Conservation (phyloP, 441 rosid species). For the Melastoma candidum region DNA sequence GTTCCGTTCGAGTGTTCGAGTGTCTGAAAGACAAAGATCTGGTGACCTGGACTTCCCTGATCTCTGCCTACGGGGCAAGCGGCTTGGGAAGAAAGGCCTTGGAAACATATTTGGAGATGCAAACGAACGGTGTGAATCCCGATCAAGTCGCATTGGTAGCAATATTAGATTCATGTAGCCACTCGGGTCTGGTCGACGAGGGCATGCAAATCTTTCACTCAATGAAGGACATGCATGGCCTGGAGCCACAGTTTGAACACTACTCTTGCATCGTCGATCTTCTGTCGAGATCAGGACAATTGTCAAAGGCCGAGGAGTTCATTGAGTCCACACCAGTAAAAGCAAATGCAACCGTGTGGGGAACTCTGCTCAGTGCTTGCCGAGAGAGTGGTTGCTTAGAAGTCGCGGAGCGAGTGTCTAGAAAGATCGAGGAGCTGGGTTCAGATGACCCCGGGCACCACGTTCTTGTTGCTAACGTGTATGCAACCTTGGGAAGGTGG, state of each 20-base stretch:
- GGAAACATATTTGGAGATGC: slow-evolving; percentile 32
- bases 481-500: slow-evolving; percentile 53
- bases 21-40: slow-evolving; percentile 40
- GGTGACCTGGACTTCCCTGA: slow-evolving; percentile 61
- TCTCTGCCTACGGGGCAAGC: slow-evolving; percentile 55
- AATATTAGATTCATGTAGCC: slow-evolving; percentile 45
- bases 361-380: slow-evolving; percentile 45
- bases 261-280: slow-evolving; percentile 46
- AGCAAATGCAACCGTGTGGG: slow-evolving; percentile 35
- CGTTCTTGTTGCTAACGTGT: slow-evolving; percentile 47
- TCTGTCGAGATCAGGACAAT: slow-evolving; percentile 40
- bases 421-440: slow-evolving; percentile 34
- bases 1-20: slow-evolving; percentile 34
- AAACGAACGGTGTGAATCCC: slow-evolving; percentile 26
- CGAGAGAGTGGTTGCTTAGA: slow-evolving; percentile 30
- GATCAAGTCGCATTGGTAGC: slow-evolving; percentile 40
- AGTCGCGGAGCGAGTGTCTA: slow-evolving; percentile 37
- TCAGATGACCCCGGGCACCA: slow-evolving; percentile 45
- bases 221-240: slow-evolving; percentile 24
- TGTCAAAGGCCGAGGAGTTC: slow-evolving; percentile 35
- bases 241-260: slow-evolving; percentile 35
- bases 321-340: slow-evolving; percentile 32
- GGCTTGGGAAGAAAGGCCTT: slow-evolving; percentile 54
- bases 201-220: slow-evolving; percentile 29
- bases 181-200: slow-evolving; percentile 45